Evolutionary conservation across 2,329 filamentous ascomycete species (phyloP).

Genomic region (Pseudogymnoascus sp.): DNA sequence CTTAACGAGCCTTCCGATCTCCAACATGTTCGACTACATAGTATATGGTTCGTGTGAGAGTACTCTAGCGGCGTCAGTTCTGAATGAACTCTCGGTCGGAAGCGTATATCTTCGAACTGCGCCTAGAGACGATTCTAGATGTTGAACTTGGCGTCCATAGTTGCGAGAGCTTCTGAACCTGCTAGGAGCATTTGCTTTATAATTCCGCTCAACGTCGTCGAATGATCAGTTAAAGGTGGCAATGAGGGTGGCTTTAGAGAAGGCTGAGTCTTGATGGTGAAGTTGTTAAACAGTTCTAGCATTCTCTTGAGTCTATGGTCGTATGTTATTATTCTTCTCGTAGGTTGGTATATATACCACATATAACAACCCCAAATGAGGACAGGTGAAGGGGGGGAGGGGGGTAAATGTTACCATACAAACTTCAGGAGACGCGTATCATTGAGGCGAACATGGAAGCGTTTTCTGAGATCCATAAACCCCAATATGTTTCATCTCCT

Average conservation of each 20-base stretch:
- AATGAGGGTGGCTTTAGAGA: constrained; percentile 10
- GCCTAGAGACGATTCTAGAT: constrained; percentile 11
- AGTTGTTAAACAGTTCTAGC: constrained; percentile 12
- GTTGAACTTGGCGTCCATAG: constrained; percentile 14
- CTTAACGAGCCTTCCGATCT: too few species aligned
- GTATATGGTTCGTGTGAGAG: constrained; percentile 10
- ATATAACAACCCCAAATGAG: too few species aligned
- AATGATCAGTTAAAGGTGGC: constrained; percentile 11
- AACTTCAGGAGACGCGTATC: too few species aligned
- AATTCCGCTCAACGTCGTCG: constrained; percentile 13
- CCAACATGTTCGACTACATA: not conserved
- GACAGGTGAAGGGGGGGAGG: too few species aligned
- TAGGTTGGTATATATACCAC: too few species aligned
- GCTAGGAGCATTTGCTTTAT: constrained; percentile 14
- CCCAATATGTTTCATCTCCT: too few species aligned
- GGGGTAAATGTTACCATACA: too few species aligned
- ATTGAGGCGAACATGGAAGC: too few species aligned
- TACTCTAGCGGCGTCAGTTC: constrained; percentile 13
- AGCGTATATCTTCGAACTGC: constrained; percentile 10
- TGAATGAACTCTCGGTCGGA: constrained; percentile 15
- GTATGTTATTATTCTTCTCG: too few species aligned
- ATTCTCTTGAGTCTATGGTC: not conserved
- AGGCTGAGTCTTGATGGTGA: constrained; percentile 10
- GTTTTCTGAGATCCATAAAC: too few species aligned
- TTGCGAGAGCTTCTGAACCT: constrained; percentile 6